Conservation (phyloP, 1,284 basidiomycete genomes). For the Grifola frondosa region DNA sequence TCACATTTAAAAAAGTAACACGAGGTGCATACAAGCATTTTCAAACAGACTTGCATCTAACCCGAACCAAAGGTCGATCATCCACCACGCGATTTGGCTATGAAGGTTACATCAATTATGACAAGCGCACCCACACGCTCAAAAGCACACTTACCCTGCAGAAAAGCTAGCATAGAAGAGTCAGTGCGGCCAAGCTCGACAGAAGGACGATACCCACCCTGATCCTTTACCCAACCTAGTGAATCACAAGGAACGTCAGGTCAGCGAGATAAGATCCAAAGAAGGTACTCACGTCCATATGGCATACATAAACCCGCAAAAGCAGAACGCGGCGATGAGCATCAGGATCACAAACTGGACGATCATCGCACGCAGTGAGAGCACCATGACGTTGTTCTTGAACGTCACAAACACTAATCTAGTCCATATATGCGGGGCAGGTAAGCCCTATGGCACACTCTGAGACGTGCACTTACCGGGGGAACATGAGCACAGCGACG, state of each 20-base stretch:
- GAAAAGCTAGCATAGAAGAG: constrained; percentile 40
- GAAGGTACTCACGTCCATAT: constrained; percentile 77
- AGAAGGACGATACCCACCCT: constrained; percentile 6
- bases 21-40: constrained; percentile 62
- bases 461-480: constrained; percentile 49
- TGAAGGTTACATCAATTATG: constrained; percentile 1
- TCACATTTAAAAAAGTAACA: not conserved
- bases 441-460: not conserved
- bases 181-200: not conserved
- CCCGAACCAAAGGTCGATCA: constrained; percentile 89
- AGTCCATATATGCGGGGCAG: not conserved
- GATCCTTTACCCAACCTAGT: constrained; percentile 16
- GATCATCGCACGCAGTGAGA: constrained; percentile 80
- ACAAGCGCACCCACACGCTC: constrained; percentile 4
- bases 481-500: constrained; percentile 86
- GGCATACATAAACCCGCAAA: constrained; percentile 87
- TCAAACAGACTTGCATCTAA: constrained; percentile 85
- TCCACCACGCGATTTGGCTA: constrained; percentile 85
- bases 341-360: constrained; percentile 78
- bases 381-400: constrained; percentile 81
- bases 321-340: constrained; percentile 88
- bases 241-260: not conserved
- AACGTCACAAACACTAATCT: constrained; percentile 87
- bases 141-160: constrained; percentile 36
- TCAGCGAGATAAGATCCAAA: not conserved